phyloP scores from a whole-genome alignment of 495 filamentous ascomycete genomes.

The Hypoxylon lenormandii region DNA sequence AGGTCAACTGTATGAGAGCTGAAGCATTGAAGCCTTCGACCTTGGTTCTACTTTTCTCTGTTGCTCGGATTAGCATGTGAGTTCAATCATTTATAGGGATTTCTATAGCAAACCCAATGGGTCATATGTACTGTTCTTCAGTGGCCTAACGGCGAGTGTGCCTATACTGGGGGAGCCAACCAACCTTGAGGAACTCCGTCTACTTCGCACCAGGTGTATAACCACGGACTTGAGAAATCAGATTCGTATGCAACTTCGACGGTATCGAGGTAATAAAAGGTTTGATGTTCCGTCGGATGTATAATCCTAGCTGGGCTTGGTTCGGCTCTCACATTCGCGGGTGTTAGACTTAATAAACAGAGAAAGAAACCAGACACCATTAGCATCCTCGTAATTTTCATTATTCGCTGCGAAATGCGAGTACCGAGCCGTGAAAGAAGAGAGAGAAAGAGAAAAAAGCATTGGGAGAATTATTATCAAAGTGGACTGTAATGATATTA shows the following conservation, averaged over 20 bases:
- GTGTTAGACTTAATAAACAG: neutral
- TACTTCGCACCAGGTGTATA: slow-evolving; percentile 2
- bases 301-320: neutral
- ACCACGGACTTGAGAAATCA: slow-evolving; percentile 3
- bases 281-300: neutral
- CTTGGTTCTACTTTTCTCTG: neutral
- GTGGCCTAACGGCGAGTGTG: neutral
- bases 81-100: no score
- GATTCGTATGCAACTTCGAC: slow-evolving; percentile 4
- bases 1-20: slow-evolving; percentile 2
- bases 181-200: slow-evolving; percentile 7
- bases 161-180: neutral
- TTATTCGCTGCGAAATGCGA: neutral
- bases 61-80: neutral
- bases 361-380: neutral
- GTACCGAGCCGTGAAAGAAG: neutral
- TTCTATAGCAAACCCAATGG: neutral
- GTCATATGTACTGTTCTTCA: neutral
- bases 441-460: neutral
- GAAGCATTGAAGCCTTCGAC: neutral
- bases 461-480: neutral
- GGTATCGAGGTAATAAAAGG: slow-evolving; percentile 1
- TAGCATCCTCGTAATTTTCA: neutral
- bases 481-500: neutral
- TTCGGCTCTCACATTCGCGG: neutral